Percentiles rank a stretch among this genome's conserved stretches.
phyloP scores from a whole-genome alignment of 2,329 filamentous ascomycete genomes.

The Colletotrichum musae region DNA sequence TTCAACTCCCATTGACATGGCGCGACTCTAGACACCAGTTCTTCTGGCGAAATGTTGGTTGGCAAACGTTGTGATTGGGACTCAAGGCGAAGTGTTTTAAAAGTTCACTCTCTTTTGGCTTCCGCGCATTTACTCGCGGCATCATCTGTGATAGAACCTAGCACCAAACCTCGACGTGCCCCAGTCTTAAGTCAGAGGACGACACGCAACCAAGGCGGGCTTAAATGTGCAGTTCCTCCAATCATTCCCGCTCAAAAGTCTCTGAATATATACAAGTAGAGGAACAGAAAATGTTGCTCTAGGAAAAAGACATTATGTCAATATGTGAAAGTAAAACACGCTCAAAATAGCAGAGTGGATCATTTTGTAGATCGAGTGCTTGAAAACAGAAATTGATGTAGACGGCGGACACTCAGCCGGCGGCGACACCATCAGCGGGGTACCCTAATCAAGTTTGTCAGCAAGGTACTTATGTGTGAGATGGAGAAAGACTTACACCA shows the following conservation, averaged over 20 bases:
- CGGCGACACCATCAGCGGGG: constrained; percentile 33
- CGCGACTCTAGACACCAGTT: no score
- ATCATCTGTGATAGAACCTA: no score
- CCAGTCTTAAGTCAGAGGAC: neutral
- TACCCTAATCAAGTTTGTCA: constrained; percentile 15
- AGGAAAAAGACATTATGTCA: constrained; percentile 31
- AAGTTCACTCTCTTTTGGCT: no score
- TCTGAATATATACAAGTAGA: constrained; percentile 20
- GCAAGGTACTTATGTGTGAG: neutral
- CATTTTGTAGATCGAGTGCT: neutral
- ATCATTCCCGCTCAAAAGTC: neutral
- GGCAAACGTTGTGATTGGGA: no score
- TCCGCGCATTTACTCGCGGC: no score
- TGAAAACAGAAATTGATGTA: neutral
- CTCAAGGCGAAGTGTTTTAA: no score
- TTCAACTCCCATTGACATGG: no score
- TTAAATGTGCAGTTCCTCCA: constrained; percentile 15
- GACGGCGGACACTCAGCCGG: constrained; percentile 19
- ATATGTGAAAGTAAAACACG: constrained; percentile 18
- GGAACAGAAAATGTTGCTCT: neutral
- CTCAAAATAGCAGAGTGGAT: constrained; percentile 18
- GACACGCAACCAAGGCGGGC: neutral
- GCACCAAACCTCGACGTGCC: neutral
- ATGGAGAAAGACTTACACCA: constrained; percentile 65
- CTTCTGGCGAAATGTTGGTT: no score